Conservation (phyloP, 192 early-diverging fungal species). For the Gonapodya prolifera region DNA sequence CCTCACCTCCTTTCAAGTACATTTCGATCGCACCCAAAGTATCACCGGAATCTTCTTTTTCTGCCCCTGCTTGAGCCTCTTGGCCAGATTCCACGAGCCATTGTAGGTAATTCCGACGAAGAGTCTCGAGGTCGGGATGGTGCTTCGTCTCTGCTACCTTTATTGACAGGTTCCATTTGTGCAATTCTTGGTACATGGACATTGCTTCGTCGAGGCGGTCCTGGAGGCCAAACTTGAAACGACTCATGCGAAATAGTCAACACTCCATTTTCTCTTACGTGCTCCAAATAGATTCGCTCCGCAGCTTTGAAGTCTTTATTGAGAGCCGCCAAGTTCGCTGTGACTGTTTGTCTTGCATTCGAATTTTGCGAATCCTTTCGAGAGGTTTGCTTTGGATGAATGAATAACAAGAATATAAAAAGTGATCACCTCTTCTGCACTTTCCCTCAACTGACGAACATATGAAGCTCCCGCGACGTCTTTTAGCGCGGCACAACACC, state of each 20-base stretch:
- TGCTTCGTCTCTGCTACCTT: constrained; percentile 51
- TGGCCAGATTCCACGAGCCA: constrained; percentile 53
- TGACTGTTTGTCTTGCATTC: constrained; percentile 39
- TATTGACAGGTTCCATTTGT: constrained; percentile 53
- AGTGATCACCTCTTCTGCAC: constrained; percentile 11
- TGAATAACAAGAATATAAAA: too few species aligned
- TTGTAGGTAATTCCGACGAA: constrained; percentile 47
- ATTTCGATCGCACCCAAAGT: constrained; percentile 35
- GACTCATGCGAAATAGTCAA: background rate
- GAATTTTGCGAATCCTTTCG: too few species aligned
- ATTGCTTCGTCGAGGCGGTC: constrained; percentile 52
- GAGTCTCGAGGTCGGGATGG: constrained; percentile 40
- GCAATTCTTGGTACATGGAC: constrained; percentile 55
- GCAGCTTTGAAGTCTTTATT: constrained; percentile 32
- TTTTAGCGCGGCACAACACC: constrained; percentile 47
- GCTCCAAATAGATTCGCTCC: constrained; percentile 42
- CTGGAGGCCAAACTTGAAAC: constrained; percentile 4
- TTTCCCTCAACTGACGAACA: constrained; percentile 27
- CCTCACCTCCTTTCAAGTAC: constrained; percentile 30
- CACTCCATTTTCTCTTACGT: constrained; percentile 24
- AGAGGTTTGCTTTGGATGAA: too few species aligned
- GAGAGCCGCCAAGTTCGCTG: background rate
- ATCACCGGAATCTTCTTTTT: constrained; percentile 51
- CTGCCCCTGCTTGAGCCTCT: constrained; percentile 39
- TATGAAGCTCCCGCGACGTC: constrained; percentile 38